Percentiles rank a stretch among this genome's conserved stretches.
phyloP scores from a whole-genome alignment of 768 basidiomycete genomes.

The Leucocoprinus leucothites region DNA sequence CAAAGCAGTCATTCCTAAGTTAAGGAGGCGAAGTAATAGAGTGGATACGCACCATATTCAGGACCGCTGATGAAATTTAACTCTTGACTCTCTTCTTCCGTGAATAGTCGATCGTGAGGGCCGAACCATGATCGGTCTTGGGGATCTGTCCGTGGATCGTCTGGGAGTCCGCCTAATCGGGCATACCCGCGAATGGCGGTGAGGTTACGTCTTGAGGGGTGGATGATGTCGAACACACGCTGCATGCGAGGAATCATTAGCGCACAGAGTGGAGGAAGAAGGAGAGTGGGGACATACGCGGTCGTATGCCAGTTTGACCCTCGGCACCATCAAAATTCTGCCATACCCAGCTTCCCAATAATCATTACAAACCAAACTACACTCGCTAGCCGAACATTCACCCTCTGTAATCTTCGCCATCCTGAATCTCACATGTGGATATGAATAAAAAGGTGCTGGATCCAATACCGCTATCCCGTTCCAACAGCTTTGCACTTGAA shows the following conservation, averaged over 20 bases:
- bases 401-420: constrained; percentile 89
- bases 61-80: constrained; percentile 81
- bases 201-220: constrained; percentile 85
- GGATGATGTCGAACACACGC: constrained; percentile 94
- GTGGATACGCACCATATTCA: constrained; percentile 65
- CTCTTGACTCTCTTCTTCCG: constrained; percentile 78
- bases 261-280: neutral
- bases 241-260: constrained; percentile 25
- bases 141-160: constrained; percentile 94
- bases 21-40: neutral
- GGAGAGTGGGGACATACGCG: constrained; percentile 42
- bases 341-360: constrained; percentile 98
- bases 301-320: constrained; percentile 96
- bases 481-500: constrained; percentile 99
- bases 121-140: constrained; percentile 99
- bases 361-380: constrained; percentile 96
- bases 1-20: neutral
- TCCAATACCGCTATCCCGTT: constrained; percentile 96
- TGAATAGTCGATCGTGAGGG: constrained; percentile 93
- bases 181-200: constrained; percentile 95
- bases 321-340: constrained; percentile 94
- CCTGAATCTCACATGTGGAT: constrained; percentile 89
- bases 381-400: constrained; percentile 95
- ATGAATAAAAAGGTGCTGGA: constrained; percentile 91
- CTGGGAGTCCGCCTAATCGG: constrained; percentile 93